Conservation (phyloP, 2,329 filamentous ascomycete genomes). For the Pyricularia pennisetigena region DNA sequence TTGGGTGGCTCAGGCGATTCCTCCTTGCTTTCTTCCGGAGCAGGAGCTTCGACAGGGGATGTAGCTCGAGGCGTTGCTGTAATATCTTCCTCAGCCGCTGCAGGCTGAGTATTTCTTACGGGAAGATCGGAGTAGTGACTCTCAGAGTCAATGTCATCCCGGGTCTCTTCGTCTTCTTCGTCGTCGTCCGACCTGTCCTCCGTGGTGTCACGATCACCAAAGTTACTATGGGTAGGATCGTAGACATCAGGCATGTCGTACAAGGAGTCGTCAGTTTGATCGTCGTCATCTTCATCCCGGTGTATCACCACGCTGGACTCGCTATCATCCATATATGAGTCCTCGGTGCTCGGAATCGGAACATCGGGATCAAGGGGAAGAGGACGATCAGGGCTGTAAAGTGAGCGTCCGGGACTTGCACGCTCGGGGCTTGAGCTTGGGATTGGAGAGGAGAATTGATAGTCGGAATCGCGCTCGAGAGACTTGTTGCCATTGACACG, state of each 20-base stretch:
- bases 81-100: slow-evolving; percentile 32
- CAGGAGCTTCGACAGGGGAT: slow-evolving; percentile 23
- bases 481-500: slow-evolving; percentile 62
- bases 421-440: slow-evolving; percentile 46
- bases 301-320: slow-evolving; percentile 58
- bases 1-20: slow-evolving; percentile 7
- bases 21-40: slow-evolving; percentile 12
- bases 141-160: slow-evolving; percentile 23
- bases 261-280: slow-evolving; percentile 52
- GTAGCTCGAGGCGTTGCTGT: slow-evolving; percentile 38
- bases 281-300: slow-evolving; percentile 32
- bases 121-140: slow-evolving; percentile 45
- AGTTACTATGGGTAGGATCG: not conserved
- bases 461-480: slow-evolving; percentile 50
- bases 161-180: slow-evolving; percentile 28
- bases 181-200: slow-evolving; percentile 19
- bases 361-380: slow-evolving; percentile 74
- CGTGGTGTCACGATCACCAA: slow-evolving; percentile 18
- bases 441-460: slow-evolving; percentile 53
- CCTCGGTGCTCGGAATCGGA: slow-evolving; percentile 80
- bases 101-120: slow-evolving; percentile 13
- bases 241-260: slow-evolving; percentile 62
- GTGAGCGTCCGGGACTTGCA: not conserved
- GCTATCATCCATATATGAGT: slow-evolving; percentile 42
- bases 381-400: slow-evolving; percentile 18